Evolutionary conservation across 164 flowering plant genomes (phyloP).

Genomic region (Vitis rupestris): DNA sequence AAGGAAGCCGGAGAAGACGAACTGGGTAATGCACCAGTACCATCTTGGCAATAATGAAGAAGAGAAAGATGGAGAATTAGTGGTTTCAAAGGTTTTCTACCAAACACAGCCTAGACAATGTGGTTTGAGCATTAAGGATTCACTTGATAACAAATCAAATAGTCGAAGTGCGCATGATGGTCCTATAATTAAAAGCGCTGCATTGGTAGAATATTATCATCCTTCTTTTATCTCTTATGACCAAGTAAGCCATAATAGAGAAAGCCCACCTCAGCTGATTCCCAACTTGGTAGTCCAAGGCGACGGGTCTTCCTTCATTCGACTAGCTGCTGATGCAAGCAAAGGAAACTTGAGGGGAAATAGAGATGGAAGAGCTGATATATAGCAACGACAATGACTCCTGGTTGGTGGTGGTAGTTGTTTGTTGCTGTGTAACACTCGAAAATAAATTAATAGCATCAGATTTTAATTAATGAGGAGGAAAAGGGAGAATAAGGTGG

Average conservation of each 20-base stretch:
- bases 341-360: conserved; percentile 32
- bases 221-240: conserved; percentile 26
- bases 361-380: not conserved
- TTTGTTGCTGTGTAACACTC: conserved; percentile 11
- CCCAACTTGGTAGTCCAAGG: conserved; percentile 55
- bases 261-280: conserved; percentile 46
- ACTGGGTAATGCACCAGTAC: conserved; percentile 99
- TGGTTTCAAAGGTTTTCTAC: conserved; percentile 87
- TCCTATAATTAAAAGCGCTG: conserved; percentile 16
- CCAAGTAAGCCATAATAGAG: conserved; percentile 35
- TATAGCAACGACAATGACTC: conserved; percentile 5
- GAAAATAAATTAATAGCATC: conserved; percentile 9
- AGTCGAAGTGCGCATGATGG: conserved; percentile 4
- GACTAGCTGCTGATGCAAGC: conserved; percentile 41
- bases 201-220: conserved; percentile 41
- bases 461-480: not conserved
- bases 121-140: conserved; percentile 32
- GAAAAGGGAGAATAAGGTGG: not conserved
- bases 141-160: conserved; percentile 12
- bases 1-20: conserved; percentile 87
- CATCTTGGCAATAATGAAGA: conserved; percentile 83
- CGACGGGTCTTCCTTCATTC: conserved; percentile 57
- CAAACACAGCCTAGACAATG: conserved; percentile 96
- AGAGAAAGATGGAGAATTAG: conserved; percentile 92
- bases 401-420: not conserved